Percentiles rank a stretch among this genome's conserved stretches.
Evolutionary conservation across 2,329 filamentous ascomycete genomes (phyloP).

Genomic region (Monosporascus cannonballus): DNA sequence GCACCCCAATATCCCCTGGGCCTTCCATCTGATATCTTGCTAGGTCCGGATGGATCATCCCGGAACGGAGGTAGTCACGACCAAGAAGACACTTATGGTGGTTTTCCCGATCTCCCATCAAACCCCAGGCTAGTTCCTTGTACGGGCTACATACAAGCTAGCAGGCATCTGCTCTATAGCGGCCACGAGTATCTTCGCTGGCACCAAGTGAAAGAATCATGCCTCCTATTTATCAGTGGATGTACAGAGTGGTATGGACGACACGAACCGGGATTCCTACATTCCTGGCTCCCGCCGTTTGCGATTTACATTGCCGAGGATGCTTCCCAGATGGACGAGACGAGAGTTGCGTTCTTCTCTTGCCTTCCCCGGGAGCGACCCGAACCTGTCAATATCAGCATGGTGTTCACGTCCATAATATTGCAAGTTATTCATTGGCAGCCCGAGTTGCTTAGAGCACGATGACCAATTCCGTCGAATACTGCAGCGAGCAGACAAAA

Average conservation of each 20-base stretch:
- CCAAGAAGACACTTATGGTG: not conserved
- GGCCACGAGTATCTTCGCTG: not conserved
- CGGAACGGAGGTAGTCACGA: not conserved
- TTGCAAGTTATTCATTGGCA: not conserved
- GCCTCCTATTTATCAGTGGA: not conserved
- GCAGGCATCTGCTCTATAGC: not conserved
- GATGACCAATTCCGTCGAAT: not conserved
- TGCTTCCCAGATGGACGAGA: not conserved
- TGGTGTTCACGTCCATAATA: not conserved
- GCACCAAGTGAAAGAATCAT: not conserved
- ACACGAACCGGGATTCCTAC: not conserved
- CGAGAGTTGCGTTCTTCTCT: not conserved
- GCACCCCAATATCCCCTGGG: too few relatives aligned
- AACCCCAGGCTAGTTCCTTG: not conserved
- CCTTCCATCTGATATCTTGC: not conserved
- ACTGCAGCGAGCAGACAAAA: not conserved
- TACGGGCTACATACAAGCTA: not conserved
- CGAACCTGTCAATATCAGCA: not conserved
- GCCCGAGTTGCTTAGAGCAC: not conserved
- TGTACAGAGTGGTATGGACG: not conserved
- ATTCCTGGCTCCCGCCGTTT: not conserved
- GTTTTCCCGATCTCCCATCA: not conserved
- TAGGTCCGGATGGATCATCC: not conserved
- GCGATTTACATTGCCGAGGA: not conserved
- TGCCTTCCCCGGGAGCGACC: not conserved